Evolutionary conservation across 345 rosid species (phyloP).

Genomic region (Eucalyptus virginea): DNA sequence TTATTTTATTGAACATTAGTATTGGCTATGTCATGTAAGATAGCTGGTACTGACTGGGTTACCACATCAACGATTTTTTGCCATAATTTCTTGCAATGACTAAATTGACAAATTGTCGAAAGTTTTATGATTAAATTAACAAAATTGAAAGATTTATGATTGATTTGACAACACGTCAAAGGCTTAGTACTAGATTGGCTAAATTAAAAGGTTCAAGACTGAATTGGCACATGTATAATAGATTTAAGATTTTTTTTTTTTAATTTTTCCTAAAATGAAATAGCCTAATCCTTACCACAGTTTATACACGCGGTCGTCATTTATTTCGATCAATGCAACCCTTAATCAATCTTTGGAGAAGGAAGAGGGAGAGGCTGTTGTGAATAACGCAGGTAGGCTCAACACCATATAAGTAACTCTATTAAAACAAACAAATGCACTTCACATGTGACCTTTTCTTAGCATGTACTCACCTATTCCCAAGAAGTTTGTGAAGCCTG

Average conservation of each 20-base stretch:
- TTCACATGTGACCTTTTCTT: no score
- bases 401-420: not conserved
- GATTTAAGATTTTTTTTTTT: no score
- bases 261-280: no score
- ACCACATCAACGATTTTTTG: fast-evolving
- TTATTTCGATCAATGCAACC: not conserved
- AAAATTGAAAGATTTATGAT: no score
- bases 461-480: not conserved
- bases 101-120: no score
- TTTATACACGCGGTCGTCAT: not conserved
- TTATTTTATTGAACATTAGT: not conserved
- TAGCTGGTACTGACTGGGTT: fast-evolving
- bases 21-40: fast-evolving
- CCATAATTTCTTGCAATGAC: no score
- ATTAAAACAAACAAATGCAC: no score
- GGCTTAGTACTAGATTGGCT: no score
- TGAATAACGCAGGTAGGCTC: not conserved
- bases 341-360: not conserved
- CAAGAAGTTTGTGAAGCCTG: conserved; percentile 3
- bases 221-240: no score
- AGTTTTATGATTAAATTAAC: no score
- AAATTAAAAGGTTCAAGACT: no score
- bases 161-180: no score
- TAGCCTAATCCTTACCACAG: not conserved
- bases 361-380: not conserved